Conservation (phyloP, 345 rosid species). For the Citrus maxima region DNA sequence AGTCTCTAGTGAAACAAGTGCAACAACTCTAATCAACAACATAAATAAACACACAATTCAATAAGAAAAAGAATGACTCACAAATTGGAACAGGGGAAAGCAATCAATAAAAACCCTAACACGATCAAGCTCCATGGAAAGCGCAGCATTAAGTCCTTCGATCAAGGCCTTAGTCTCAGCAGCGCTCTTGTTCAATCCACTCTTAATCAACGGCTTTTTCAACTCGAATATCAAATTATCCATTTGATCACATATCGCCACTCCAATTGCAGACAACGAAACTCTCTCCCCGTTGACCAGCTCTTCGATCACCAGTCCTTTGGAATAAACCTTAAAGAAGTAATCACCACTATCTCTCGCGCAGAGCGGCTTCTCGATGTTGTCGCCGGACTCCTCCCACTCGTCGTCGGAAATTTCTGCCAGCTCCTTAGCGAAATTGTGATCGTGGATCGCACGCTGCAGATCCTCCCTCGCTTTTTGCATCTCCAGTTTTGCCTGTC, state of each 20-base stretch:
- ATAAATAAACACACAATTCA: neutral
- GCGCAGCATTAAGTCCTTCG: slow-evolving; percentile 63
- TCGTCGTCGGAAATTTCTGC: slow-evolving; percentile 44
- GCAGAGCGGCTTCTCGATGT: slow-evolving; percentile 44
- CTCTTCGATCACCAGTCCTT: slow-evolving; percentile 47
- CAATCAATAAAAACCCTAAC: slow-evolving; percentile 36
- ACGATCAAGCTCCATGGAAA: slow-evolving; percentile 51
- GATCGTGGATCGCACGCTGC: slow-evolving; percentile 62
- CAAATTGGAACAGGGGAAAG: slow-evolving; percentile 43
- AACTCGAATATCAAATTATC: slow-evolving; percentile 47
- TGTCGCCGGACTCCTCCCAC: slow-evolving; percentile 52
- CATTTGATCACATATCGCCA: slow-evolving; percentile 44
- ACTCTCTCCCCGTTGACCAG: slow-evolving; percentile 26
- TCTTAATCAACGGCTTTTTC: slow-evolving; percentile 28
- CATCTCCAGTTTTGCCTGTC: slow-evolving; percentile 18
- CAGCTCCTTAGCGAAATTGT: slow-evolving; percentile 50
- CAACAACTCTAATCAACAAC: neutral
- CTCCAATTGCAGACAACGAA: slow-evolving; percentile 45
- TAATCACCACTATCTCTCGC: slow-evolving; percentile 9
- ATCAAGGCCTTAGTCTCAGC: slow-evolving; percentile 52
- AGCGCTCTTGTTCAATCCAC: slow-evolving; percentile 25
- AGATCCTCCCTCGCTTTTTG: slow-evolving; percentile 38
- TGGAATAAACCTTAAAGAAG: slow-evolving; percentile 27
- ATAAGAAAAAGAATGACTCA: slow-evolving; percentile 30
- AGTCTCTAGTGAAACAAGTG: neutral